These are phyloP conservation scores for Lactarius deliciosus DNA, from an alignment of 768 basidiomycete species.

Conservation along the genomic window DNA sequence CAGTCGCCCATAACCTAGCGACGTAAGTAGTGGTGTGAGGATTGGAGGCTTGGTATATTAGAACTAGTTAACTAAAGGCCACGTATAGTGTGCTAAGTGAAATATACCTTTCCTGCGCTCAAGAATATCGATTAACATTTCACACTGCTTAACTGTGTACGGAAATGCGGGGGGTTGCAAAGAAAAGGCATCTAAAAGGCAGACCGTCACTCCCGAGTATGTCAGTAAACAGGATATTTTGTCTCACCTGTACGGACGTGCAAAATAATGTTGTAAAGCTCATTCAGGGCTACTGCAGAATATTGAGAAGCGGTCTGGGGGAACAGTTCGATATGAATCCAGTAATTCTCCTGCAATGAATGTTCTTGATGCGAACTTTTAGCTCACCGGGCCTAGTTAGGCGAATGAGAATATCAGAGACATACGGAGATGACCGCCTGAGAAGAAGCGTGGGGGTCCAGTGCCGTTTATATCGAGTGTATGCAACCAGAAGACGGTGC, in stretches of 20 bases:
- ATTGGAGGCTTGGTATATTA: neutral
- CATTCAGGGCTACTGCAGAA: neutral
- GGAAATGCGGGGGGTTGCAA: neutral
- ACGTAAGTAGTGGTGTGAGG: neutral
- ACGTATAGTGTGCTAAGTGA: neutral
- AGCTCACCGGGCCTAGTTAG: neutral
- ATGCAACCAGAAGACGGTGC: neutral
- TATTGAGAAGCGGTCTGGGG: neutral
- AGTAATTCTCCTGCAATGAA: neutral
- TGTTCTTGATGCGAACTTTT: neutral
- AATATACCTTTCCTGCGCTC: neutral
- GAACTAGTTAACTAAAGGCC: neutral
- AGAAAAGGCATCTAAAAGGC: neutral
- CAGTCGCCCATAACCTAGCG: neutral
- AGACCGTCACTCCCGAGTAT: neutral
- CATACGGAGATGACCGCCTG: neutral
- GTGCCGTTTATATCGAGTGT: neutral
- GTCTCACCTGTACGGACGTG: neutral
- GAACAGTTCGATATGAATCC: neutral
- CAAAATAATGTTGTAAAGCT: neutral
- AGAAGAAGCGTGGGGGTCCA: neutral
- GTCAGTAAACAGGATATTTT: neutral
- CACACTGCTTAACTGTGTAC: neutral
- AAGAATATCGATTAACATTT: neutral
- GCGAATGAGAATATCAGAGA: neutral